Evolutionary conservation across 805 yeast species (phyloP).

Genomic region (Danielia reshetovae): DNA sequence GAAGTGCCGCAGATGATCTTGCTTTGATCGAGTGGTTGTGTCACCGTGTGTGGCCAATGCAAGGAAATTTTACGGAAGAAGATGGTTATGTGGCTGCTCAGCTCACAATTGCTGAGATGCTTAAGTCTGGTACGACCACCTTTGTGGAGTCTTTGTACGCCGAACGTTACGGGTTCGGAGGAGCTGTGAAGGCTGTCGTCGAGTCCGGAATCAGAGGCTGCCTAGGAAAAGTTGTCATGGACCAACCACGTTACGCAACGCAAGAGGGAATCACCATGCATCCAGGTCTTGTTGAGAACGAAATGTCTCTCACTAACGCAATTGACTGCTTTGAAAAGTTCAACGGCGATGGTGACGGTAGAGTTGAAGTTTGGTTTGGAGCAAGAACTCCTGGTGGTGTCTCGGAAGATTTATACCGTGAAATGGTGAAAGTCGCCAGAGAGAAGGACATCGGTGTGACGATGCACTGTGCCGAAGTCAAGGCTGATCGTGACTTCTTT

Average conservation of each 20-base stretch:
- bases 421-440: conserved; percentile 10
- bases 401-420: conserved; percentile 11
- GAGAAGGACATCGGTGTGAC: conserved; percentile 12
- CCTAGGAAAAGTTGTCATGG: conserved; percentile 15
- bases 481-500: conserved; percentile 12
- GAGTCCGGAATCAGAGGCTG: conserved; percentile 16
- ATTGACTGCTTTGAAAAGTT: conserved; percentile 7
- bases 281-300: conserved; percentile 12
- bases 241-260: conserved; percentile 15
- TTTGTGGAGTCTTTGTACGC: conserved; percentile 14
- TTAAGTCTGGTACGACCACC: conserved; percentile 14
- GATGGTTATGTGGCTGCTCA: conserved; percentile 15
- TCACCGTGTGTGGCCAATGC: conserved; percentile 13
- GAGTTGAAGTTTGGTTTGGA: conserved; percentile 15
- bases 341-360: conserved; percentile 11
- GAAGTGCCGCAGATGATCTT: conserved; percentile 14
- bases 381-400: conserved; percentile 14
- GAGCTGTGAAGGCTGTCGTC: conserved; percentile 13
- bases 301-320: conserved; percentile 10
- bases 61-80: conserved; percentile 13
- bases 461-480: conserved; percentile 15
- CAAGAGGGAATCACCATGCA: conserved; percentile 14
- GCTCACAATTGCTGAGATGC: conserved; percentile 14
- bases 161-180: conserved; percentile 13
- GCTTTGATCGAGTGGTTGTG: conserved; percentile 15